phyloP scores from a whole-genome alignment of 2,329 filamentous ascomycete species.

The Trichoderma sp. region DNA sequence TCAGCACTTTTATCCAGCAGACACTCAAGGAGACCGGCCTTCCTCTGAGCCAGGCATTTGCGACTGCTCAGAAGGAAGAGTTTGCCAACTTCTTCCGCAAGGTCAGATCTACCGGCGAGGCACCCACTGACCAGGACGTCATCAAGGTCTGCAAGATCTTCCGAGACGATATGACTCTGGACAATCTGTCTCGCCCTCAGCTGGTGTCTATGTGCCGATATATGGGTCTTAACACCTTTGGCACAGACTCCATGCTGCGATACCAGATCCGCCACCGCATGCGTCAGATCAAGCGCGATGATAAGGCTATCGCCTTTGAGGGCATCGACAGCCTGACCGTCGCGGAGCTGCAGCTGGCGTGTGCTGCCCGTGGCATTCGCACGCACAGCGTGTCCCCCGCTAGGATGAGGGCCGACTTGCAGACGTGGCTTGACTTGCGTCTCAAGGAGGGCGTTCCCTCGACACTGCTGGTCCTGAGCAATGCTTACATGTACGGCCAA shows the following conservation, averaged over 20 bases:
- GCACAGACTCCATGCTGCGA: constrained; percentile 94
- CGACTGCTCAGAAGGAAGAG: constrained; percentile 87
- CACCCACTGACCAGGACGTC: constrained; percentile 82
- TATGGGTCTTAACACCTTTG: constrained; percentile 96
- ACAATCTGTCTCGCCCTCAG: constrained; percentile 94
- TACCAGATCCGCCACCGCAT: constrained; percentile 97
- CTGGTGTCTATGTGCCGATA: constrained; percentile 97
- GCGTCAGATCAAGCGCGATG: constrained; percentile 98
- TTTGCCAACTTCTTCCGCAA: constrained; percentile 98
- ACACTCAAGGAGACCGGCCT: constrained; percentile 92
- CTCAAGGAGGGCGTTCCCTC: constrained; percentile 94
- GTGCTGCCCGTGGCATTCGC: constrained; percentile 85
- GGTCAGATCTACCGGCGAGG: constrained; percentile 84
- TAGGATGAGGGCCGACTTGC: constrained; percentile 81
- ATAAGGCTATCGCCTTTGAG: constrained; percentile 89
- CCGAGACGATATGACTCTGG: constrained; percentile 93
- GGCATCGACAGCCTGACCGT: constrained; percentile 93
- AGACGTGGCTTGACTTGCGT: constrained; percentile 90
- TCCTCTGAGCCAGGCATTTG: constrained; percentile 76
- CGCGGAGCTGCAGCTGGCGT: constrained; percentile 85
- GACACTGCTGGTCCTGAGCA: constrained; percentile 90
- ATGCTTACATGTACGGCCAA: constrained; percentile 94
- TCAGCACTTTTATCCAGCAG: constrained; percentile 82
- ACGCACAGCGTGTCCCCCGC: constrained; percentile 90
- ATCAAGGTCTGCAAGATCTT: constrained; percentile 99